Conservation (phyloP, 345 rosid species). For the Hibiscus tridactylites region DNA sequence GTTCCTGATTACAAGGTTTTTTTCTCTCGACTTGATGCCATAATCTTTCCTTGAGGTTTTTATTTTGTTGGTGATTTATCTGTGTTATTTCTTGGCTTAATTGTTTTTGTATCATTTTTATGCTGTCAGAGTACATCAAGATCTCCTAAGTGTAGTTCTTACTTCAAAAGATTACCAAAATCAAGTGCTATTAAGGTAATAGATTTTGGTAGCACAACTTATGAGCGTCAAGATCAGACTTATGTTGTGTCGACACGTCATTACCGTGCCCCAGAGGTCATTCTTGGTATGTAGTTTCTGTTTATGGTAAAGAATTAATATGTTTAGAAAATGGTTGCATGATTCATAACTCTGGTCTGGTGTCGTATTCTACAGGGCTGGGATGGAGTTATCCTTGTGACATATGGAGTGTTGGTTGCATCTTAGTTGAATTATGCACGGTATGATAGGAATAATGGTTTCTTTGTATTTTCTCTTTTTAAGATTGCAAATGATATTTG, state of each 20-base stretch:
- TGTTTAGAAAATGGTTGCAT: not conserved
- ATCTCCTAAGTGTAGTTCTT: constrained; percentile 55
- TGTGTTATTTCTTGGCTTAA: not conserved
- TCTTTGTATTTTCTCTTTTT: not conserved
- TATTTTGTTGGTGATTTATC: not conserved
- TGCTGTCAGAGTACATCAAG: constrained; percentile 43
- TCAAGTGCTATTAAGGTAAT: constrained; percentile 52
- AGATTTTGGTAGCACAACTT: constrained; percentile 73
- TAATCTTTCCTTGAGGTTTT: not conserved
- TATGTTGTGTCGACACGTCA: constrained; percentile 73
- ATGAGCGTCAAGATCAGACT: constrained; percentile 72
- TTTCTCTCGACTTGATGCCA: not conserved
- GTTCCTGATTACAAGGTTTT: constrained; percentile 71
- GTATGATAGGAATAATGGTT: constrained; percentile 22
- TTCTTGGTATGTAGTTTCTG: constrained; percentile 37
- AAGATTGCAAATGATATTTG: not conserved
- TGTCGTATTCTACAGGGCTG: constrained; percentile 30
- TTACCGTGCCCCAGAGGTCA: constrained; percentile 80
- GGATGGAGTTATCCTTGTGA: constrained; percentile 88
- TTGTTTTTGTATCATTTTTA: not conserved
- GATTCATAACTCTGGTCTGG: not conserved
- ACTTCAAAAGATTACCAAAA: constrained; percentile 64
- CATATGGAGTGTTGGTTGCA: constrained; percentile 77
- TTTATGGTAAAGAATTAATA: not conserved
- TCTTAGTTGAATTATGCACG: constrained; percentile 68